Percentiles rank a stretch among this genome's conserved stretches.
phyloP scores from a whole-genome alignment of 495 filamentous ascomycete species.

The Hyphodiscus hymeniophilus region DNA sequence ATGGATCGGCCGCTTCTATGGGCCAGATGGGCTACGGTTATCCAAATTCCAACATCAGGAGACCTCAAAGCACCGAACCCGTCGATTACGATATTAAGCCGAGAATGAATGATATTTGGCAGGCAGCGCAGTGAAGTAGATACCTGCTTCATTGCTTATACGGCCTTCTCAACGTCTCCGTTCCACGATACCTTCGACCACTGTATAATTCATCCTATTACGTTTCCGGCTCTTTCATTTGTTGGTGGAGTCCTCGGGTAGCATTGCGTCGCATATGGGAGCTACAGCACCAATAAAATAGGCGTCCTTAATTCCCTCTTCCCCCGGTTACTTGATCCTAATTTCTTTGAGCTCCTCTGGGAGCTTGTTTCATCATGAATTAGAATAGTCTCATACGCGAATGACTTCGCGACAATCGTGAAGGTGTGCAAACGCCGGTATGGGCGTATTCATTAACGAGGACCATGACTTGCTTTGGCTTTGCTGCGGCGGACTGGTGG shows the following conservation, averaged over 20 bases:
- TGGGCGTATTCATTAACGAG: neutral
- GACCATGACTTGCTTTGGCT: neutral
- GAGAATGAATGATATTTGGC: slow-evolving; percentile 34
- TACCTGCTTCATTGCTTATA: neutral
- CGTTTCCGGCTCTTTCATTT: slow-evolving; percentile 1
- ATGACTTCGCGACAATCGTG: neutral
- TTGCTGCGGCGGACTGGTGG: no score
- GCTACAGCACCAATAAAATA: slow-evolving; percentile 14
- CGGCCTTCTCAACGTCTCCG: neutral
- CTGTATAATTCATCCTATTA: slow-evolving; percentile 16
- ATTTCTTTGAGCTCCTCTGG: neutral
- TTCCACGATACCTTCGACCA: slow-evolving; percentile 17
- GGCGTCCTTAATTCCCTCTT: slow-evolving; percentile 6
- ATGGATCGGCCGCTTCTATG: slow-evolving; percentile 45
- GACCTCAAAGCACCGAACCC: slow-evolving; percentile 64
- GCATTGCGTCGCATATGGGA: slow-evolving; percentile 15
- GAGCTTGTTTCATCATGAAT: neutral
- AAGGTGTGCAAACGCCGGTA: neutral
- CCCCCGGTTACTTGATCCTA: neutral
- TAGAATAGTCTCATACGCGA: slow-evolving; percentile 1
- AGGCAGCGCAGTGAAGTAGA: slow-evolving; percentile 14
- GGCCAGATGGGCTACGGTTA: slow-evolving; percentile 60
- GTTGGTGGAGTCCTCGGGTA: neutral
- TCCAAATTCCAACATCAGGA: slow-evolving; percentile 52
- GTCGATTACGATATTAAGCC: slow-evolving; percentile 60